Evolutionary conservation across 169 alveolate species (phyloP).

Genomic region (Eimeria necatrix): DNA sequence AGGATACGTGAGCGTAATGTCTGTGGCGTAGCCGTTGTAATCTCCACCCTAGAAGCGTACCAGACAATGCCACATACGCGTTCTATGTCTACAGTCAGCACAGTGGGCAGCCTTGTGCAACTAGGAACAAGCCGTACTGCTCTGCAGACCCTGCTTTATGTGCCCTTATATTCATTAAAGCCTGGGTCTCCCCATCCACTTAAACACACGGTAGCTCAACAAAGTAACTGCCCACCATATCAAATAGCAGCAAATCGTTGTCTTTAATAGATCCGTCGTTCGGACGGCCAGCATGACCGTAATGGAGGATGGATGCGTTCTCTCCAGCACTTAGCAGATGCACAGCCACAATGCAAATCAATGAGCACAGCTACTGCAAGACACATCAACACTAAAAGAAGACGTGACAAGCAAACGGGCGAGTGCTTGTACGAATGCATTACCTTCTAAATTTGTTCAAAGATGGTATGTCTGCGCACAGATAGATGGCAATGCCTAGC

Average conservation of each 20-base stretch:
- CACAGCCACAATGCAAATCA: neutral
- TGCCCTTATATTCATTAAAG: neutral
- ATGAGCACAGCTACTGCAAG: no score
- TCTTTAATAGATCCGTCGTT: slow-evolving; percentile 65
- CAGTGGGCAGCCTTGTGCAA: neutral
- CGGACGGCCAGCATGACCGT: slow-evolving; percentile 82
- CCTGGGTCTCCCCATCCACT: neutral
- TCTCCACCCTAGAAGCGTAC: slow-evolving; percentile 86
- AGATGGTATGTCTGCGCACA: neutral
- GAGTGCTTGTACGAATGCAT: neutral
- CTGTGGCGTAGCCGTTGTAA: slow-evolving; percentile 91
- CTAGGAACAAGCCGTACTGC: neutral
- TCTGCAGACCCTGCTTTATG: neutral
- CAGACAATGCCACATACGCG: neutral
- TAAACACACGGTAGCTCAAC: neutral
- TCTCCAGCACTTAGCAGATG: slow-evolving; percentile 67
- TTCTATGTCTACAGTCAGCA: neutral
- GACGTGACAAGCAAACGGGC: no score
- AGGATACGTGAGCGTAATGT: slow-evolving; percentile 92
- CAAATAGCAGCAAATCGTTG: slow-evolving; percentile 76
- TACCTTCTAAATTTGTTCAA: neutral
- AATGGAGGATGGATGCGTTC: slow-evolving; percentile 78
- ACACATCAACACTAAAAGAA: no score
- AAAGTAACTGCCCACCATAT: slow-evolving; percentile 39
- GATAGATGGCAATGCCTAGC: neutral